Percentiles rank a stretch among this genome's conserved stretches.
phyloP scores from a whole-genome alignment of 768 basidiomycete genomes.

The Pulveroboletus sp. region DNA sequence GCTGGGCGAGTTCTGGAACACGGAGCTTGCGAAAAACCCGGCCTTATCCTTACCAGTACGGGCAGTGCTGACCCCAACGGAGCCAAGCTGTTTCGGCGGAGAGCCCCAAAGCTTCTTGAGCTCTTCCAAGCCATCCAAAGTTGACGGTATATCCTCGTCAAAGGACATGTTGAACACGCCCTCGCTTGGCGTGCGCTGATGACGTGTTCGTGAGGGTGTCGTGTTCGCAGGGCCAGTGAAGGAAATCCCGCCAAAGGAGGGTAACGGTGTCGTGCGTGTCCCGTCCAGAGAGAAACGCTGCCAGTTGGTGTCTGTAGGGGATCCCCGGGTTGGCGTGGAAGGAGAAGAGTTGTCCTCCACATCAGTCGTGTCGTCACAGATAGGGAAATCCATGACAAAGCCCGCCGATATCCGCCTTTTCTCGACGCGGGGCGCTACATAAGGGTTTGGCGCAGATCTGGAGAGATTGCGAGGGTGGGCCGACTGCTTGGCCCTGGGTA shows the following conservation, averaged over 20 bases:
- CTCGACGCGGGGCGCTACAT: constrained; percentile 28
- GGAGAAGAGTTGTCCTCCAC: constrained; percentile 39
- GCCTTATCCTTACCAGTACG: constrained; percentile 32
- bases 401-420: constrained; percentile 33
- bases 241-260: constrained; percentile 35
- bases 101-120: constrained; percentile 32
- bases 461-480: constrained; percentile 32
- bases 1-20: constrained; percentile 83
- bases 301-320: constrained; percentile 26
- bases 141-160: constrained; percentile 54
- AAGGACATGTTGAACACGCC: constrained; percentile 73
- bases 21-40: constrained; percentile 72
- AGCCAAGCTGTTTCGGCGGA: constrained; percentile 27
- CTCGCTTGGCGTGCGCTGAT: constrained; percentile 60
- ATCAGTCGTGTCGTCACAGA: constrained; percentile 71
- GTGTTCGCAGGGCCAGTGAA: constrained; percentile 31
- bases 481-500: constrained; percentile 12
- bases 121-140: constrained; percentile 38
- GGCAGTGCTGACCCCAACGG: constrained; percentile 24
- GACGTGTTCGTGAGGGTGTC: constrained; percentile 36
- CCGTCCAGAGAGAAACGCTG: constrained; percentile 36
- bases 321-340: constrained; percentile 51
- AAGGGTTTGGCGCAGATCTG: constrained; percentile 49
- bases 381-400: constrained; percentile 46
- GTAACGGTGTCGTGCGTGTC: constrained; percentile 50